Conservation (phyloP, 208 protist species). For the Crithidia bombi region DNA sequence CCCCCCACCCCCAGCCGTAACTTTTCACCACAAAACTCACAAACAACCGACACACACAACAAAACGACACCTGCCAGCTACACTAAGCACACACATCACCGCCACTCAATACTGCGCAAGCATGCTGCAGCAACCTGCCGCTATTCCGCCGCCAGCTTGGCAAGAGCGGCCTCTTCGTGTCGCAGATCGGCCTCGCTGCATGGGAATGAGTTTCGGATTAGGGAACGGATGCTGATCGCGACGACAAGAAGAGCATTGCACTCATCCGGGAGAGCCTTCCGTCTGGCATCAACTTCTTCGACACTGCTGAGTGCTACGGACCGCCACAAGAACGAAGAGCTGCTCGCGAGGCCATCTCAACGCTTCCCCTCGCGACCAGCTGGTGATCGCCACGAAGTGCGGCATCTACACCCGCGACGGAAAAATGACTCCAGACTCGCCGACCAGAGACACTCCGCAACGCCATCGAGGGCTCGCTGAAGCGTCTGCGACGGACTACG, state of each 20-base stretch:
- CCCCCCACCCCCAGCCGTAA: no score
- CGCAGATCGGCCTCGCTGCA: slow-evolving; percentile 41
- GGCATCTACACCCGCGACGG: slow-evolving; percentile 26
- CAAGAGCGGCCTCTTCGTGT: slow-evolving; percentile 34
- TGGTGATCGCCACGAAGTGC: slow-evolving; percentile 43
- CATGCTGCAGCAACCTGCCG: no score
- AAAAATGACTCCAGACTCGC: slow-evolving; percentile 7
- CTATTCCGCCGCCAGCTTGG: slow-evolving; percentile 32
- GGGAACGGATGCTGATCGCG: slow-evolving; percentile 15
- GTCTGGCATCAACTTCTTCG: slow-evolving; percentile 46
- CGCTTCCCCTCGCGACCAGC: slow-evolving; percentile 29
- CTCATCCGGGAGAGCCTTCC: slow-evolving; percentile 38
- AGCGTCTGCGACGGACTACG: slow-evolving; percentile 42
- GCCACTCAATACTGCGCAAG: no score
- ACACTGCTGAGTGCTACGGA: slow-evolving; percentile 44
- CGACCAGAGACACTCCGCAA: slow-evolving; percentile 25
- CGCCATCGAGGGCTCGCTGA: slow-evolving; percentile 45
- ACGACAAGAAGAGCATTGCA: slow-evolving; percentile 22
- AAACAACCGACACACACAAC: no score
- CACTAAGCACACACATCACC: no score
- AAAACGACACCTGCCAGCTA: no score
- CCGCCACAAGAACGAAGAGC: slow-evolving; percentile 39
- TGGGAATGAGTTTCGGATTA: slow-evolving; percentile 43
- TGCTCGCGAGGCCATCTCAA: slow-evolving; percentile 36
- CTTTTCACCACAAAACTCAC: no score